Percentiles rank a stretch among this genome's conserved stretches.
phyloP scores from a whole-genome alignment of 2,329 filamentous ascomycete genomes.

The Fusarium metavorans region DNA sequence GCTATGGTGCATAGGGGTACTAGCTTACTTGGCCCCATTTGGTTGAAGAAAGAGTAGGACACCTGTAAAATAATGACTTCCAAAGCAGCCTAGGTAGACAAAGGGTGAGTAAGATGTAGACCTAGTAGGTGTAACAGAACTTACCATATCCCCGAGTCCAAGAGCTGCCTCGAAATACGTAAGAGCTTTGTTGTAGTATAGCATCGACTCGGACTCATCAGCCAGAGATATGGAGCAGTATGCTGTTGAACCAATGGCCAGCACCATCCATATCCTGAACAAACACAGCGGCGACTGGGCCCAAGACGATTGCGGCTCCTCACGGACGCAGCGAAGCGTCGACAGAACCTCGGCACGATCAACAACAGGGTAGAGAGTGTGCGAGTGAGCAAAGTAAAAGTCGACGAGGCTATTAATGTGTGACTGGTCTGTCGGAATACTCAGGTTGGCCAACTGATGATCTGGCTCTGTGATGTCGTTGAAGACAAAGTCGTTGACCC shows the following conservation, averaged over 20 bases:
- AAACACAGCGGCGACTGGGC: slow-evolving; percentile 50
- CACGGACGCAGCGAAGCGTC: slow-evolving; percentile 47
- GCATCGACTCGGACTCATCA: slow-evolving; percentile 56
- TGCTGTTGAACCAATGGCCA: slow-evolving; percentile 60
- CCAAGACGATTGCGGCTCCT: slow-evolving; percentile 44
- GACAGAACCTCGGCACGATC: slow-evolving; percentile 49
- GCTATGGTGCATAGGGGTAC: background rate
- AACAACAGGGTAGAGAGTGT: slow-evolving; percentile 60
- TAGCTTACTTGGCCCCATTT: slow-evolving; percentile 57
- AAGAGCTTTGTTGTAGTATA: slow-evolving; percentile 59
- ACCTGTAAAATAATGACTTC: slow-evolving; percentile 60
- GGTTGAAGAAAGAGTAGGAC: slow-evolving; percentile 62
- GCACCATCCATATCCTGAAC: slow-evolving; percentile 62
- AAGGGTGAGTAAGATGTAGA: background rate
- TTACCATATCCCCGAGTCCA: slow-evolving; percentile 54
- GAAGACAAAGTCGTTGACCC: slow-evolving; percentile 48
- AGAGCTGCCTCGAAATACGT: slow-evolving; percentile 55
- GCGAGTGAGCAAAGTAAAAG: slow-evolving; percentile 61
- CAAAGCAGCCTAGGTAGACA: slow-evolving; percentile 49
- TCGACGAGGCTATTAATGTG: slow-evolving; percentile 50
- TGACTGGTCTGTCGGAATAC: slow-evolving; percentile 37
- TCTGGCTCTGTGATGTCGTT: slow-evolving; percentile 42
- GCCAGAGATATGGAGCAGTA: slow-evolving; percentile 56
- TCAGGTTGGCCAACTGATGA: slow-evolving; percentile 23
- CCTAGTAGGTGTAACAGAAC: slow-evolving; percentile 4